Conservation (phyloP, 2,329 filamentous ascomycete genomes). For the Knufia petricola region DNA sequence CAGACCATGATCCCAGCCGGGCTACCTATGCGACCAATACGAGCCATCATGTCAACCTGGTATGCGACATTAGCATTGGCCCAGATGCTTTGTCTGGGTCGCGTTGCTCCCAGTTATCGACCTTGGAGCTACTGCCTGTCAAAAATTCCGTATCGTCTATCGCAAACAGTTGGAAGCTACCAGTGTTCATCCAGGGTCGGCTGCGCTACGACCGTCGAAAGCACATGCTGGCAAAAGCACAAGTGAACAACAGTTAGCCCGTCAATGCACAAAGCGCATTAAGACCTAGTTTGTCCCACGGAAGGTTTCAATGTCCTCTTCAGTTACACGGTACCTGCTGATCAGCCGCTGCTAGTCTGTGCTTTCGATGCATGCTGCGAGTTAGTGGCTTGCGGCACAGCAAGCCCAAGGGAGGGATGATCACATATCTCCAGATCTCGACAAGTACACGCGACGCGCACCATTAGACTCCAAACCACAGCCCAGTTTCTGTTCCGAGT, state of each 20-base stretch:
- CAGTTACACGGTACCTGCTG: conserved; percentile 1
- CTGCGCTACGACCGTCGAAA: not conserved
- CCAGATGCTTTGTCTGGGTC: no score
- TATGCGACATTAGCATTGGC: not conserved
- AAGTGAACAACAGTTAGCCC: not conserved
- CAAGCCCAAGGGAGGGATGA: not conserved
- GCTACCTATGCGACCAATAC: not conserved
- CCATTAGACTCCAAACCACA: not conserved
- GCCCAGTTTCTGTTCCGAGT: not conserved
- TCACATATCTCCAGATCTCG: not conserved
- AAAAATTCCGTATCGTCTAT: no score
- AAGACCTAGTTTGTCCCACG: not conserved
- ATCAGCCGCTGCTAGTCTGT: not conserved
- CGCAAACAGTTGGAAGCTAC: no score
- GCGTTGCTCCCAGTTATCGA: no score
- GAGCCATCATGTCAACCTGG: not conserved
- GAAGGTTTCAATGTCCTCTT: no score
- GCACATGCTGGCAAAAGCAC: not conserved
- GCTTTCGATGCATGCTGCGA: not conserved
- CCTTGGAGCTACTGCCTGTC: no score
- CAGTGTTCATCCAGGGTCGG: not conserved
- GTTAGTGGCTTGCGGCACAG: not conserved
- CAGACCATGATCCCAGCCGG: not conserved
- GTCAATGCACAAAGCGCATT: not conserved
- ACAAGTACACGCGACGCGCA: not conserved